A percentile compares a stretch with the other conserved stretches of the same genome.
Evolutionary conservation across 108 stramenopile species (phyloP).

Genomic region (Cyclostephanos tholiformis): DNA sequence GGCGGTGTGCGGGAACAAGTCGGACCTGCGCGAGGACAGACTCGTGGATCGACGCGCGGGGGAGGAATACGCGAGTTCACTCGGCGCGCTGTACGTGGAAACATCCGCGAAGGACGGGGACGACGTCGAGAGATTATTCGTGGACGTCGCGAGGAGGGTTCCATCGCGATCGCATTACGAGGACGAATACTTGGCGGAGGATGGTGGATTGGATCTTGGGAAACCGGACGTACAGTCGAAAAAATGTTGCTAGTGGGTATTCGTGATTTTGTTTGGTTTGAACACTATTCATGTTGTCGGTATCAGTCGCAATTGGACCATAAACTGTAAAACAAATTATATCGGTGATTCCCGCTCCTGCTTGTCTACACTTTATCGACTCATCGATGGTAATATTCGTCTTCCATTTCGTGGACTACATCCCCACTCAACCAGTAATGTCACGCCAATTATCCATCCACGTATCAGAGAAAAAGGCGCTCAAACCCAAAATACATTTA

Average conservation of each 20-base stretch:
- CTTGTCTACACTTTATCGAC: too few species aligned
- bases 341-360: too few species aligned
- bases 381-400: too few species aligned
- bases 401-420: too few species aligned
- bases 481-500: slow-evolving; percentile 90
- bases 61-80: slow-evolving; percentile 54
- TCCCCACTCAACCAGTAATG: not conserved
- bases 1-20: slow-evolving; percentile 58
- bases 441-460: not conserved
- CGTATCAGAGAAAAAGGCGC: not conserved
- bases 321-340: not conserved
- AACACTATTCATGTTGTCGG: not conserved
- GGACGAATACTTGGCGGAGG: slow-evolving; percentile 26
- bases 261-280: not conserved
- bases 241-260: slow-evolving; percentile 22
- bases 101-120: slow-evolving; percentile 76
- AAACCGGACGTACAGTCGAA: slow-evolving; percentile 6
- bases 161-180: slow-evolving; percentile 11
- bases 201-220: slow-evolving; percentile 39
- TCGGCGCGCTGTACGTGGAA: slow-evolving; percentile 64
- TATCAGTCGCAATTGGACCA: too few species aligned
- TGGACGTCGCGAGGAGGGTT: slow-evolving; percentile 61
- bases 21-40: slow-evolving; percentile 45
- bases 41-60: slow-evolving; percentile 29
- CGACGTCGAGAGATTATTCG: slow-evolving; percentile 66